Percentiles rank a stretch among this genome's conserved stretches.
Evolutionary conservation across 139 green algal species (phyloP).

Genomic region (Haematococcus lacustris): DNA sequence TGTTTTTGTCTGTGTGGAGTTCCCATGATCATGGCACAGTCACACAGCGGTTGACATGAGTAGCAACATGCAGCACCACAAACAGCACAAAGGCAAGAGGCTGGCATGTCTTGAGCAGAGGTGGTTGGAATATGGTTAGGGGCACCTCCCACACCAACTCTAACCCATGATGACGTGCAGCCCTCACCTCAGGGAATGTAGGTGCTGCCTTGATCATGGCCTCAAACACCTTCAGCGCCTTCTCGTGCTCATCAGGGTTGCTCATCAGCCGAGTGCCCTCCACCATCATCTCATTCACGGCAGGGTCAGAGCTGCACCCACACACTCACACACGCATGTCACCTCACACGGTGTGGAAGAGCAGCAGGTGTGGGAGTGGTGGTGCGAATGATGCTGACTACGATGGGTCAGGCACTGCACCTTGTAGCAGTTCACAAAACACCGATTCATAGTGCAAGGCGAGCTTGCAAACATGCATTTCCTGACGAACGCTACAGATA

Average conservation of each 20-base stretch:
- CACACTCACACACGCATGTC: neutral
- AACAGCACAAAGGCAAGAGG: neutral
- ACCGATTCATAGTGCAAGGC: neutral
- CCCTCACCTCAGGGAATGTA: slow-evolving; percentile 30
- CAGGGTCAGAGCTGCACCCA: slow-evolving; percentile 5
- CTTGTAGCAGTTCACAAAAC: neutral
- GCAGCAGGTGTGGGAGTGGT: neutral
- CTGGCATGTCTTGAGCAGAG: neutral
- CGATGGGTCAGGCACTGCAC: neutral
- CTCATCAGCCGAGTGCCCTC: slow-evolving; percentile 31
- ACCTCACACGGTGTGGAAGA: neutral
- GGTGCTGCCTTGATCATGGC: slow-evolving; percentile 24
- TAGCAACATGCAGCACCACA: neutral
- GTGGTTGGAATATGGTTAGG: neutral
- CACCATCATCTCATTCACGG: slow-evolving; percentile 31
- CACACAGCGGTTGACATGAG: neutral
- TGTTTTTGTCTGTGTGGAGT: neutral
- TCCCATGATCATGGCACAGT: neutral
- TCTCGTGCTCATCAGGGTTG: slow-evolving; percentile 7
- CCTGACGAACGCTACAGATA: neutral
- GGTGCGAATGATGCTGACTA: neutral
- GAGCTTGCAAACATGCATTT: neutral
- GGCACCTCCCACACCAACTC: neutral
- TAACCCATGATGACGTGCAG: neutral
- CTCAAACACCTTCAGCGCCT: slow-evolving; percentile 30